Base-by-base conservation (phyloP, 1,284 basidiomycete species). In the Boletus smithii region DNA sequence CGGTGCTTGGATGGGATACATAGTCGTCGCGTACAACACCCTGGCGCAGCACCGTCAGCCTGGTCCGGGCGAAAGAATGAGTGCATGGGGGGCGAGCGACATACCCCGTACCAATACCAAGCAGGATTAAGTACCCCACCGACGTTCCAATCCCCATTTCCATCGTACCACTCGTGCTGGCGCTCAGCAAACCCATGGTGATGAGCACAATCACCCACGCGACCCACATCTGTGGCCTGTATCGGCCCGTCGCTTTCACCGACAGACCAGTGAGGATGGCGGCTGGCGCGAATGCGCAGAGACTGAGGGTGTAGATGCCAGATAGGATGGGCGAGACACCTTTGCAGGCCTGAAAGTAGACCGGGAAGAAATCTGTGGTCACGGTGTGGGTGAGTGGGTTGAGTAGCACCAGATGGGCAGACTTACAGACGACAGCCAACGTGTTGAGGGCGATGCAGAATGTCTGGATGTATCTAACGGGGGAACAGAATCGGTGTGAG, bases 1-100 rank as follows among this genome's bases (percentile, higher is more conserved):
- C 0, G 66, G 66, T 3, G 68, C 66, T 29, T 68, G 60, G 9
- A 69, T 62, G 3, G 67, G 60, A 38, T 68, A 71, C 23, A 60
- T 51, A 9, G 55, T 29, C 30, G 51, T 52, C 7, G 53, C 46
- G 6, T 39, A 41, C 36, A 61, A 17, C 4, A 8, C 8, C 22
- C 56, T 56, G 23, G n/a, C 0, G n/a, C 5, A 16, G 13, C 8
- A 4, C 6, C 7, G 23, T 53, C 40, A n/a, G n/a, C n/a, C n/a
- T n/a, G n/a, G n/a, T n/a, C n/a, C n/a, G n/a, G n/a, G n/a, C n/a
- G n/a, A n/a, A n/a, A n/a, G n/a, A n/a, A n/a, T n/a, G n/a, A 14
- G 2, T 4, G n/a, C 17, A 23, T 24, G 13, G 8, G 20, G 13
- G 8, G 20, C 31, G 20, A 46, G 8, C 29, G 29, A 30, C 13